A percentile compares a stretch with the other conserved stretches of the same genome.
Evolutionary conservation across 1,284 basidiomycete species (phyloP).

Genomic region (Malassezia pachydermatis): DNA sequence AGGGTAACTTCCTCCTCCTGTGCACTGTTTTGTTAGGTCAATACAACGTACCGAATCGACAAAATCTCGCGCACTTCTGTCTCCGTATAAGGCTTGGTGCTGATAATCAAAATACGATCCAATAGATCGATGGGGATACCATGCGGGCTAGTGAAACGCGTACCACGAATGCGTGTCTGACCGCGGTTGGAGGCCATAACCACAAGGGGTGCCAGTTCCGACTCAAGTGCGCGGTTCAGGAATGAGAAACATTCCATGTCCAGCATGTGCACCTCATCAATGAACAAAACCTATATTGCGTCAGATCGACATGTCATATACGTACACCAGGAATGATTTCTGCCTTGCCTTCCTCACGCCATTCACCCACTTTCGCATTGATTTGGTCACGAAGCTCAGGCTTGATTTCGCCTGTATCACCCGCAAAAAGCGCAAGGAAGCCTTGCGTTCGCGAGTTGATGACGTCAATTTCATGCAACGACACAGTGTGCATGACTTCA

Average conservation of each 20-base stretch:
- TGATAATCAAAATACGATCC: conserved; percentile 89
- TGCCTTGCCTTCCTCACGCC: conserved; percentile 97
- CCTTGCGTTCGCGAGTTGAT: conserved; percentile 97
- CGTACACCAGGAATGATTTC: conserved; percentile 82
- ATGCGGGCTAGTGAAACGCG: conserved; percentile 84
- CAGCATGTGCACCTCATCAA: conserved; percentile 68
- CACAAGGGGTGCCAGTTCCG: conserved; percentile 82
- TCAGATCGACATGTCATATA: background rate
- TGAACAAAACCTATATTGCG: conserved; percentile 54
- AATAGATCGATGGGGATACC: conserved; percentile 88
- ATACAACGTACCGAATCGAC: conserved; percentile 58
- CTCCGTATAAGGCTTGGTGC: conserved; percentile 74
- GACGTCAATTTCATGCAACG: conserved; percentile 95
- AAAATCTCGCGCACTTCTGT: conserved; percentile 85
- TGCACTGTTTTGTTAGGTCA: conserved; percentile 49
- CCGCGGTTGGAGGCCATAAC: conserved; percentile 98
- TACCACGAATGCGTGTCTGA: conserved; percentile 86
- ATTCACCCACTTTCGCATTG: conserved; percentile 90
- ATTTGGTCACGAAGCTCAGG: conserved; percentile 92
- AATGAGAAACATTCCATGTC: conserved; percentile 99
- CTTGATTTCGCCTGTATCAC: conserved; percentile 98
- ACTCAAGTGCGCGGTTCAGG: conserved; percentile 88
- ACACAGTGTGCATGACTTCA: conserved; percentile 93
- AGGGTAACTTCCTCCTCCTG: conserved; percentile 94
- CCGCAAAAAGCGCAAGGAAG: conserved; percentile 55